These are phyloP conservation scores for Escovopsis sp. DNA, from an alignment of 2,329 filamentous ascomycete genomes.

Conservation along the genomic window DNA sequence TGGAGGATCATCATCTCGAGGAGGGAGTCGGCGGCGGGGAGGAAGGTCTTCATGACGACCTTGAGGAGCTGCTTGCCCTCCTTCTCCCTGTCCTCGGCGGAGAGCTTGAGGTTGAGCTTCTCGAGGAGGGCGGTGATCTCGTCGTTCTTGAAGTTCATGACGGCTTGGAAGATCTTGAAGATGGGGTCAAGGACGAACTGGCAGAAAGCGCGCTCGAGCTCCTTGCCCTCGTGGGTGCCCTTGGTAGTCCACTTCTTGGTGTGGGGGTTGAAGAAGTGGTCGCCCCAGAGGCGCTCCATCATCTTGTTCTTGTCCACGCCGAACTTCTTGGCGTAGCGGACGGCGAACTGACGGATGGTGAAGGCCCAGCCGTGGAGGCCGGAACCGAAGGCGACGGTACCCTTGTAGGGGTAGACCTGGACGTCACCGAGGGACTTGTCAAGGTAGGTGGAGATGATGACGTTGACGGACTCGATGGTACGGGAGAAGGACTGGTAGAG, in stretches of 20 bases:
- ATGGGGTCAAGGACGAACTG: slow-evolving; percentile 99
- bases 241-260: slow-evolving; percentile 99
- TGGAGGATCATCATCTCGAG: slow-evolving; percentile 99
- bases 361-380: slow-evolving; percentile 99
- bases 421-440: slow-evolving; percentile 95
- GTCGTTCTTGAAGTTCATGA: slow-evolving; percentile 99
- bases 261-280: slow-evolving; percentile 99
- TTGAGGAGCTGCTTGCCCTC: slow-evolving; percentile 98
- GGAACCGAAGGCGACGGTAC: slow-evolving; percentile 97
- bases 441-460: slow-evolving; percentile 98
- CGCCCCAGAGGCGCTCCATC: slow-evolving; percentile 99
- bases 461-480: slow-evolving; percentile 99
- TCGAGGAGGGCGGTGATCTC: slow-evolving; percentile 69
- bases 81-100: slow-evolving; percentile 72
- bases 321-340: slow-evolving; percentile 98
- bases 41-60: slow-evolving; percentile 96
- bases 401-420: slow-evolving; percentile 95
- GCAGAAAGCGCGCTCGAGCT: slow-evolving; percentile 96
- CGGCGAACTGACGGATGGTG: slow-evolving; percentile 95
- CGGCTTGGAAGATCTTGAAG: slow-evolving; percentile 92
- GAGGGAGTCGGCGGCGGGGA: slow-evolving; percentile 93
- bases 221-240: slow-evolving; percentile 69
- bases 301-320: slow-evolving; percentile 99
- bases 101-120: slow-evolving; percentile 93
- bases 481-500: slow-evolving; percentile 99